phyloP scores from a whole-genome alignment of 192 early-diverging fungal genomes.

The Jimgerdemannia lactiflua region DNA sequence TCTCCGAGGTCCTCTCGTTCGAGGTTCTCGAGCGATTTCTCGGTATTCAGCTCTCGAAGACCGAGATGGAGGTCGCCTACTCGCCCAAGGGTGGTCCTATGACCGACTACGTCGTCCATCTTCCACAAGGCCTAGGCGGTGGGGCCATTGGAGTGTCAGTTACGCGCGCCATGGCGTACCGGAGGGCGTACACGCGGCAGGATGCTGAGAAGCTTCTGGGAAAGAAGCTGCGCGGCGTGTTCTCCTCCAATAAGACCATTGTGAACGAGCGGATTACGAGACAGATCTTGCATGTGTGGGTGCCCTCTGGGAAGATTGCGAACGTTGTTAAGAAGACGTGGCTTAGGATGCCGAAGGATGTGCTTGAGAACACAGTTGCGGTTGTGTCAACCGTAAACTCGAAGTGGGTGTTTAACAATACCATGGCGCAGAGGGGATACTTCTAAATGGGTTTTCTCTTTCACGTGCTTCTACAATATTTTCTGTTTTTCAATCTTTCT shows the following conservation, averaged over 20 bases:
- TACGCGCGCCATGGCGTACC: slow-evolving; percentile 43
- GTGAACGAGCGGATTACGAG: slow-evolving; percentile 34
- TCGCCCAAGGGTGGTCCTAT: slow-evolving; percentile 36
- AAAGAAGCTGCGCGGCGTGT: slow-evolving; percentile 39
- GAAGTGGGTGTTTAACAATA: background rate
- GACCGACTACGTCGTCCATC: slow-evolving; percentile 42
- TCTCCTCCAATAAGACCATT: slow-evolving; percentile 36
- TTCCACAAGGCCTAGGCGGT: slow-evolving; percentile 22
- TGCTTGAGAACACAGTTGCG: background rate
- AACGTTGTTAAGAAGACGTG: background rate
- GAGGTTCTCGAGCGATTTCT: slow-evolving; percentile 42
- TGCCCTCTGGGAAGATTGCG: slow-evolving; percentile 29
- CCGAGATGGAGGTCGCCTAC: slow-evolving; percentile 51
- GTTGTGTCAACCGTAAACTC: background rate
- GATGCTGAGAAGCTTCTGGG: slow-evolving; percentile 36
- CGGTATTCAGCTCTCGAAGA: slow-evolving; percentile 36
- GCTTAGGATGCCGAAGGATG: background rate
- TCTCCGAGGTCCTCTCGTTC: slow-evolving; percentile 45
- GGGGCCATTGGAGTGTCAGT: slow-evolving; percentile 41
- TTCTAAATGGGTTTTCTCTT: background rate
- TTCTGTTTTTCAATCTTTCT: too few relatives aligned
- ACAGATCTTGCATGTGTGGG: slow-evolving; percentile 53
- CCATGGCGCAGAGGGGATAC: background rate
- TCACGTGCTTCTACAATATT: too few relatives aligned
- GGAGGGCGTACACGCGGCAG: slow-evolving; percentile 24